Percentiles rank a stretch among this genome's conserved stretches.
These are phyloP conservation scores for Candida ulmi DNA, from an alignment of 805 yeast species.

Conservation along the genomic window DNA sequence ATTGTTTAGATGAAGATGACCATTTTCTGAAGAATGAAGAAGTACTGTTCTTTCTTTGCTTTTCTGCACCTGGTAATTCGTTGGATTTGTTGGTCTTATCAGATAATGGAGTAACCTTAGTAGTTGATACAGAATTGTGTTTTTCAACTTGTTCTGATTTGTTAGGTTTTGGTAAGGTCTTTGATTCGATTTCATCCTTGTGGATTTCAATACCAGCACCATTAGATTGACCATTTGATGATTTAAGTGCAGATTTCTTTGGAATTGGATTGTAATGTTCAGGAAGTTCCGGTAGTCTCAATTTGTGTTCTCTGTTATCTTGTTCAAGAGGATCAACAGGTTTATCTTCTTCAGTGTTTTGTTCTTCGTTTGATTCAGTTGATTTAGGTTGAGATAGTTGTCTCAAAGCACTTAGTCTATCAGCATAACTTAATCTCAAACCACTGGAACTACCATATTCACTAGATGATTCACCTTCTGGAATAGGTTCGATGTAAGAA, in stretches of 20 bases:
- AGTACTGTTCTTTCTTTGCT: slow-evolving; percentile 18
- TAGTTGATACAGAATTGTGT: slow-evolving; percentile 11
- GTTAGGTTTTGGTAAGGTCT: slow-evolving; percentile 12
- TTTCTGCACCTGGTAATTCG: neutral
- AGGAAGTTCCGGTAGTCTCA: slow-evolving; percentile 21
- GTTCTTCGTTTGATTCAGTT: slow-evolving; percentile 4
- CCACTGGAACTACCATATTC: slow-evolving; percentile 13
- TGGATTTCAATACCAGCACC: slow-evolving; percentile 33
- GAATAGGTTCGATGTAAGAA: slow-evolving; percentile 5
- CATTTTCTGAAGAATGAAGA: slow-evolving; percentile 24
- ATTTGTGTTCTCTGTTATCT: too few species aligned
- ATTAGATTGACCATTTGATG: slow-evolving; percentile 1
- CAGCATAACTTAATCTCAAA: slow-evolving; percentile 33
- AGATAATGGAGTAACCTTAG: slow-evolving; percentile 12
- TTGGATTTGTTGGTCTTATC: slow-evolving; percentile 14
- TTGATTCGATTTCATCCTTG: slow-evolving; percentile 5
- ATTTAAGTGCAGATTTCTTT: slow-evolving; percentile 4
- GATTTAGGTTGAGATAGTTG: neutral
- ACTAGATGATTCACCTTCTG: slow-evolving; percentile 16
- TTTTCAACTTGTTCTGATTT: slow-evolving; percentile 7
- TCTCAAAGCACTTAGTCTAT: slow-evolving; percentile 27
- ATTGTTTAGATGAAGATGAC: slow-evolving; percentile 20
- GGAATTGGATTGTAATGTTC: slow-evolving; percentile 12
- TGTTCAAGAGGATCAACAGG: too few species aligned
- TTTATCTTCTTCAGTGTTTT: slow-evolving; percentile 3